phyloP scores from a whole-genome alignment of 352 stramenopile species.

The Pythium monospermum region DNA sequence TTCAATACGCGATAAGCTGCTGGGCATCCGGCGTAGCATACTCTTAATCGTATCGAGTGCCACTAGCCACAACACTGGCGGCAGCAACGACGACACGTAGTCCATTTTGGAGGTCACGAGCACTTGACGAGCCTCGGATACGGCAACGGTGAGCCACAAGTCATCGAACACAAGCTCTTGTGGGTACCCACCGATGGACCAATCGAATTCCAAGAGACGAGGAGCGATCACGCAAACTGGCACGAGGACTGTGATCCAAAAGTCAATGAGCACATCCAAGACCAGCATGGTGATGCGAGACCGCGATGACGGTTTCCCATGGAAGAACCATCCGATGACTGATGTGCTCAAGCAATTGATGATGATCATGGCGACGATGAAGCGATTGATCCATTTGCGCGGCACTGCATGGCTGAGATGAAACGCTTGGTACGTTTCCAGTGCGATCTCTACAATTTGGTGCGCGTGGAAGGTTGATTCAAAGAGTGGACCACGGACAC shows the following conservation, averaged over 20 bases:
- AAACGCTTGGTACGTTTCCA: constrained; percentile 4
- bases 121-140: constrained; percentile 1
- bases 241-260: constrained; percentile 1
- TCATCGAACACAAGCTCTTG: constrained; percentile 3
- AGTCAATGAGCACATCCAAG: constrained; percentile 4
- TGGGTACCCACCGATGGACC: neutral
- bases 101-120: constrained; percentile 6
- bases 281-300: neutral
- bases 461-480: neutral
- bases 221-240: constrained; percentile 1
- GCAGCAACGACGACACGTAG: constrained; percentile 5
- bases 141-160: constrained; percentile 1
- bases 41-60: constrained; percentile 6
- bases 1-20: neutral
- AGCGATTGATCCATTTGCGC: neutral
- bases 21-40: constrained; percentile 3
- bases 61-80: constrained; percentile 2
- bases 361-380: neutral
- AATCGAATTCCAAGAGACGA: neutral
- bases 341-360: constrained; percentile 1
- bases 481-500: neutral
- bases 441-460: neutral
- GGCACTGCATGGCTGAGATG: neutral
- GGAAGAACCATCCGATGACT: neutral
- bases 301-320: neutral